Evolutionary conservation across 495 filamentous ascomycete species (phyloP).

Genomic region (Penicillium desertorum): DNA sequence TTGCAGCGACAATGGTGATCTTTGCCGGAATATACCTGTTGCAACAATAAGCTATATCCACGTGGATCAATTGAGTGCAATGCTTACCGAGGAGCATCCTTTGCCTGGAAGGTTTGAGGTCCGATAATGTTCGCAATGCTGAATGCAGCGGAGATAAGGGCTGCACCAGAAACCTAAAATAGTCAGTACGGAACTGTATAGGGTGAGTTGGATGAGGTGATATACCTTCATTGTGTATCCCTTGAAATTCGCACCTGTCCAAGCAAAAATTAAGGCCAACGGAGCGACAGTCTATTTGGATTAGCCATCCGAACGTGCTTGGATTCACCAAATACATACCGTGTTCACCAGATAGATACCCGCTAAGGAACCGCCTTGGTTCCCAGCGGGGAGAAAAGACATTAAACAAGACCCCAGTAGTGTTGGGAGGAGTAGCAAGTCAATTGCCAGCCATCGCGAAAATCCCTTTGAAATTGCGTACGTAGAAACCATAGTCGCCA

Average conservation of each 20-base stretch:
- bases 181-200: neutral
- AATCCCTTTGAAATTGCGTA: constrained; percentile 39
- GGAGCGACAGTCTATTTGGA: constrained; percentile 32
- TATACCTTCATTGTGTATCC: constrained; percentile 47
- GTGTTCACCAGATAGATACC: constrained; percentile 64
- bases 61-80: too few species aligned
- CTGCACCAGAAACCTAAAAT: constrained; percentile 24
- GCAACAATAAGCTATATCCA: too few species aligned
- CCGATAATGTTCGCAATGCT: constrained; percentile 59
- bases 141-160: constrained; percentile 47
- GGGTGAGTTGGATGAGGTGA: neutral
- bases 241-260: constrained; percentile 44
- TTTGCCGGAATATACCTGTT: constrained; percentile 54
- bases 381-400: constrained; percentile 50
- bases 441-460: constrained; percentile 49
- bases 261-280: constrained; percentile 43
- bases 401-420: constrained; percentile 58
- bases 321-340: constrained; percentile 16
- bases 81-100: constrained; percentile 46
- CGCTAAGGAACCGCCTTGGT: constrained; percentile 51
- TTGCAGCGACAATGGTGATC: constrained; percentile 53
- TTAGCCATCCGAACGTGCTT: neutral
- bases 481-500: constrained; percentile 52
- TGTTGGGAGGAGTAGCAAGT: constrained; percentile 37
- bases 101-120: constrained; percentile 55